Conservation (phyloP, 2,329 filamentous ascomycete genomes). For the Aspergillus candidus region DNA sequence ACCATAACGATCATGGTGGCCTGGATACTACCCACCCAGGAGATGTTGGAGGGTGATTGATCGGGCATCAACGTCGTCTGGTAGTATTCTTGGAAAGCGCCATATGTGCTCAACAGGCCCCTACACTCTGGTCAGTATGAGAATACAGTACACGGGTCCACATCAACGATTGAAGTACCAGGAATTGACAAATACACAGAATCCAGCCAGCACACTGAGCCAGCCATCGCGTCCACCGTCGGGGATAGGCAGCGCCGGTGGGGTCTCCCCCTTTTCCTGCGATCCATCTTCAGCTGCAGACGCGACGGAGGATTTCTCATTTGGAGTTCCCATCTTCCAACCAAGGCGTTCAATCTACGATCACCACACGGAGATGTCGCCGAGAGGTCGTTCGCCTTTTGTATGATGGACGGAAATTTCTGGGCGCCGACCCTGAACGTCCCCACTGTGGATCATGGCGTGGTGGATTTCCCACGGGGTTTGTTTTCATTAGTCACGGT, state of each 20-base stretch:
- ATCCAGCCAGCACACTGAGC: slow-evolving; percentile 25
- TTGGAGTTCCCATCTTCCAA: no score
- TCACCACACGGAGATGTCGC: no score
- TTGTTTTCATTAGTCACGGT: no score
- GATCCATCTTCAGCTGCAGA: slow-evolving; percentile 1
- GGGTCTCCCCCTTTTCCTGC: slow-evolving; percentile 1
- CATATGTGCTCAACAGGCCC: slow-evolving; percentile 43
- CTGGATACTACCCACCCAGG: slow-evolving; percentile 45
- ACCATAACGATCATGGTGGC: slow-evolving; percentile 44
- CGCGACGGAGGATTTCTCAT: no score
- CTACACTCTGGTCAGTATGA: slow-evolving; percentile 5
- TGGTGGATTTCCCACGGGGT: no score
- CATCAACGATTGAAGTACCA: slow-evolving; percentile 14
- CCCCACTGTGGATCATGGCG: no score
- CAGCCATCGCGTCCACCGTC: slow-evolving; percentile 26
- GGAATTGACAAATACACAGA: slow-evolving; percentile 30
- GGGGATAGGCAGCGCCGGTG: slow-evolving; percentile 1
- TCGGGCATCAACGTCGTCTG: slow-evolving; percentile 30
- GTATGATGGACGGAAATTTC: no score
- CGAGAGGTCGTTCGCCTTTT: no score
- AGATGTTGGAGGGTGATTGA: slow-evolving; percentile 38
- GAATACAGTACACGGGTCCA: no score
- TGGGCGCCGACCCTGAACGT: no score
- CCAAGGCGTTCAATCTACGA: no score
- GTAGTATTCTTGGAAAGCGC: slow-evolving; percentile 47